phyloP scores from a whole-genome alignment of 441 rosid species.

The Daphne laureola region DNA sequence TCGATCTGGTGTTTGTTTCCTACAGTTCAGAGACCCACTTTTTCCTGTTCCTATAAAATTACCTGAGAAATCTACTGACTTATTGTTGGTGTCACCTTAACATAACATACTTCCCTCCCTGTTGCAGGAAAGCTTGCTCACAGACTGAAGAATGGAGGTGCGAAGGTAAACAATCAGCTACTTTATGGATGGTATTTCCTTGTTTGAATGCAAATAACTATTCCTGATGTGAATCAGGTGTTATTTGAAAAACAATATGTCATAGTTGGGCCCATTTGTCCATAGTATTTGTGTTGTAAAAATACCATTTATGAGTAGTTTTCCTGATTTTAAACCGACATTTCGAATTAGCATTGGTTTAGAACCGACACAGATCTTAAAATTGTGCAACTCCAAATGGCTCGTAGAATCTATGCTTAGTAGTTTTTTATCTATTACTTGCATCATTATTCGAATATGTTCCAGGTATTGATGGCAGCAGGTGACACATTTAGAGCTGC shows the following conservation, averaged over 20 bases:
- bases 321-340: background rate
- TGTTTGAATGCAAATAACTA: background rate
- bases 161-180: conserved; percentile 45
- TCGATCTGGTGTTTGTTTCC: too few species aligned
- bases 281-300: too few species aligned
- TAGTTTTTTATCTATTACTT: background rate
- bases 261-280: too few species aligned
- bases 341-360: too few species aligned
- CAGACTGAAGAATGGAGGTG: conserved; percentile 78
- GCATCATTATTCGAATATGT: conserved; percentile 24
- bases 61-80: too few species aligned
- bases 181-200: conserved; percentile 8
- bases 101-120: background rate
- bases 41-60: too few species aligned
- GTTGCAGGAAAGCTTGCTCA: conserved; percentile 84
- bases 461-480: conserved; percentile 76
- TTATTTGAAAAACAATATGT: too few species aligned
- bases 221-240: background rate
- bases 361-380: too few species aligned
- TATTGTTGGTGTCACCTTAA: too few species aligned
- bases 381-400: too few species aligned
- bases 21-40: too few species aligned
- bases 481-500: conserved; percentile 96
- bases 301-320: too few species aligned
- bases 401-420: background rate